Evolutionary conservation across 1,139 yeast species (phyloP).

Genomic region (Yamadazyma triangularis): DNA sequence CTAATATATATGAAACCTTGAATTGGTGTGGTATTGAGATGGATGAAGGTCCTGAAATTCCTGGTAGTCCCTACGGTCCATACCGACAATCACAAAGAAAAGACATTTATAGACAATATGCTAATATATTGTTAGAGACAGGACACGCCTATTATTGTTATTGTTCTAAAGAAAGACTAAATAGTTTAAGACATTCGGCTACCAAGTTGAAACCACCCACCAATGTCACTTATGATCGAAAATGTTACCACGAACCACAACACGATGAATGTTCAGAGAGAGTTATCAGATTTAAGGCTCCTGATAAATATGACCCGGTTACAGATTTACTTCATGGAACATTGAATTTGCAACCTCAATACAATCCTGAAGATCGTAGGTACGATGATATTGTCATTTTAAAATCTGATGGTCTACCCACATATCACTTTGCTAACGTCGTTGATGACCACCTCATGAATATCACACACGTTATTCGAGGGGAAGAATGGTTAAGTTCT

Average conservation of each 20-base stretch:
- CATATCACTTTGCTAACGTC: slow-evolving; percentile 94
- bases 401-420: slow-evolving; percentile 91
- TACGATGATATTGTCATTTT: slow-evolving; percentile 86
- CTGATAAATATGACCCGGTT: slow-evolving; percentile 62
- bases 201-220: slow-evolving; percentile 78
- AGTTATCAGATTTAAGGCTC: slow-evolving; percentile 65
- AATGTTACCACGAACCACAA: slow-evolving; percentile 48
- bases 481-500: slow-evolving; percentile 96
- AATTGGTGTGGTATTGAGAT: slow-evolving; percentile 70
- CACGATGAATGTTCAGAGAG: slow-evolving; percentile 17
- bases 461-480: slow-evolving; percentile 90
- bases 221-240: slow-evolving; percentile 85
- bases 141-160: slow-evolving; percentile 85
- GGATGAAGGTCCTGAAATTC: slow-evolving; percentile 74
- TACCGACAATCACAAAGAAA: slow-evolving; percentile 81
- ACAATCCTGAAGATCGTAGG: slow-evolving; percentile 63
- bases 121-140: slow-evolving; percentile 48
- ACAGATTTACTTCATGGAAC: slow-evolving; percentile 73
- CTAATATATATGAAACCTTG: slow-evolving; percentile 69
- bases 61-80: slow-evolving; percentile 44
- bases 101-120: slow-evolving; percentile 57
- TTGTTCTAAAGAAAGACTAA: slow-evolving; percentile 79
- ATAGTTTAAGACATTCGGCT: slow-evolving; percentile 66
- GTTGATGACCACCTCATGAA: slow-evolving; percentile 92
- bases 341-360: slow-evolving; percentile 74